Conservation (phyloP, 2,329 filamentous ascomycete species). For the Epichloe sylvatica region DNA sequence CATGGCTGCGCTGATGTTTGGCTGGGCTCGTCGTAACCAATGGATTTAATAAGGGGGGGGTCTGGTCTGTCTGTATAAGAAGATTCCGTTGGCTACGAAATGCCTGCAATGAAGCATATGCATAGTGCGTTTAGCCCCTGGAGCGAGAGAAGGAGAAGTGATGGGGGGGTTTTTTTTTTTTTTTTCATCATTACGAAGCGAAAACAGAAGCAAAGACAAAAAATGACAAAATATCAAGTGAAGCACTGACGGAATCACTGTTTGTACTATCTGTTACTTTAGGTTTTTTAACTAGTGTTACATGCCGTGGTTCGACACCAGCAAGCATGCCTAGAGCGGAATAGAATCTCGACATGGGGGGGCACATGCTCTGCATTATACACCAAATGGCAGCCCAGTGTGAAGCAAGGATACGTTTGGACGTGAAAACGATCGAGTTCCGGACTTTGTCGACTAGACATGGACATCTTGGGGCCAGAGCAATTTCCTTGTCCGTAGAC, state of each 20-base stretch:
- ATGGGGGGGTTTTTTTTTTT: too few species aligned
- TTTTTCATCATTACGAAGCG: background rate
- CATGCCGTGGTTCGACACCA: background rate
- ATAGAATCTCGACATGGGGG: background rate
- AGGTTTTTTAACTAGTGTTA: background rate
- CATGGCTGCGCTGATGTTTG: background rate
- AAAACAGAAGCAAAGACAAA: background rate
- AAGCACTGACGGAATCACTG: background rate
- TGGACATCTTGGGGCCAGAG: slow-evolving; percentile 55
- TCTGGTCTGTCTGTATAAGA: background rate
- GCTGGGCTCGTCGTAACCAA: background rate
- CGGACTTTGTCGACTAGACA: slow-evolving; percentile 4
- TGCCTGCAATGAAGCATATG: background rate
- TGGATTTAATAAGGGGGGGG: background rate
- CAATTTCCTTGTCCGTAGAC: slow-evolving; percentile 52
- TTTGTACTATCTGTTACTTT: background rate
- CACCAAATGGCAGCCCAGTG: slow-evolving; percentile 2
- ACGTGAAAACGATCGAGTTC: background rate
- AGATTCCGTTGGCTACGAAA: background rate
- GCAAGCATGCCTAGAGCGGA: background rate
- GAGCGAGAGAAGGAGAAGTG: background rate
- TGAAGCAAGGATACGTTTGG: slow-evolving; percentile 2
- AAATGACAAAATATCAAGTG: background rate
- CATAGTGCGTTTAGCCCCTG: background rate
- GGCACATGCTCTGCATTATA: background rate